Evolutionary conservation across 306 rosid species (phyloP).

Genomic region (Clitoria ternatea): DNA sequence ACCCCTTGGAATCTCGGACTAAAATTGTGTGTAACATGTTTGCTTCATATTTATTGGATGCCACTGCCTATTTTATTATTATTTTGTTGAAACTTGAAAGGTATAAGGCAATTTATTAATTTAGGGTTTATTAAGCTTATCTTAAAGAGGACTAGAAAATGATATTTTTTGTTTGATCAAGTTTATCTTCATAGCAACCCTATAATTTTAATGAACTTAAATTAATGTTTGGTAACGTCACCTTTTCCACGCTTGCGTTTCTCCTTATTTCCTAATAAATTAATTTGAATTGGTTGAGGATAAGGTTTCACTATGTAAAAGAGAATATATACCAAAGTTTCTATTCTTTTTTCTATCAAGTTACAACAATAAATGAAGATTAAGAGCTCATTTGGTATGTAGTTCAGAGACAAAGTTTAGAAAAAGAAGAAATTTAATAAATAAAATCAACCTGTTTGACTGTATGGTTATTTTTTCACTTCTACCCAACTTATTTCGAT

Average conservation of each 20-base stretch:
- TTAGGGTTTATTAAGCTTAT: constrained; percentile 20
- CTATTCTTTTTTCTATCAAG: background rate
- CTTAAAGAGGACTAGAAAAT: background rate
- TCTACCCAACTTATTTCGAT: too few relatives aligned
- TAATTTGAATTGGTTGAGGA: constrained; percentile 5
- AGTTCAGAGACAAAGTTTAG: too few relatives aligned
- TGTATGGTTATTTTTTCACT: too few relatives aligned
- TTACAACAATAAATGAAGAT: background rate
- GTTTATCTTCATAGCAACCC: constrained; percentile 12
- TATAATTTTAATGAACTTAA: background rate
- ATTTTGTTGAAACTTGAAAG: background rate
- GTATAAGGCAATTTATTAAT: background rate
- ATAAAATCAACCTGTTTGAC: too few relatives aligned
- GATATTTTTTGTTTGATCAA: background rate
- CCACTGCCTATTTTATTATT: background rate
- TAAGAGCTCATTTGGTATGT: constrained; percentile 14
- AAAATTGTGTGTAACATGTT: background rate
- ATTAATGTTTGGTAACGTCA: background rate
- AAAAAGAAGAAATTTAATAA: too few relatives aligned
- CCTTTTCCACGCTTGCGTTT: background rate
- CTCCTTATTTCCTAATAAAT: background rate
- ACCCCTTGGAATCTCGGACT: background rate
- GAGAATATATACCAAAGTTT: constrained; percentile 21
- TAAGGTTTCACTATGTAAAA: constrained; percentile 17
- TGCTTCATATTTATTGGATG: constrained; percentile 15